A percentile compares a stretch with the other conserved stretches of the same genome.
Conservation (phyloP, 352 stramenopile species). For the Phytophthora litchii region DNA sequence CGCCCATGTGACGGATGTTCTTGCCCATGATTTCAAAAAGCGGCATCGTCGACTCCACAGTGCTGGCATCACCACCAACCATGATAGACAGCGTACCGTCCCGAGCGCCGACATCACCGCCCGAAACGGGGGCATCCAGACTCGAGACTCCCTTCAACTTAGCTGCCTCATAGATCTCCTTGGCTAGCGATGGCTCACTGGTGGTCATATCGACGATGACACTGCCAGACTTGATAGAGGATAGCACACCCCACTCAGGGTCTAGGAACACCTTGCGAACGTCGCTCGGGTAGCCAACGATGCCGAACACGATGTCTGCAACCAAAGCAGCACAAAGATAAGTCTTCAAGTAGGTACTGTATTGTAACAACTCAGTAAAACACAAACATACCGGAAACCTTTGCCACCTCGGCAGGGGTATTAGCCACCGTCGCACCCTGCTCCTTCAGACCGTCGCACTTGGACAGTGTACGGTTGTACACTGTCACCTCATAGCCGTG, state of each 20-base stretch:
- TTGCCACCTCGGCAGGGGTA: conserved; percentile 81
- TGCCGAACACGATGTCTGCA: conserved; percentile 90
- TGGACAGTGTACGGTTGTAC: conserved; percentile 86
- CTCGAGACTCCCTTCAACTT: conserved; percentile 75
- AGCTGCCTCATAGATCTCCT: conserved; percentile 84
- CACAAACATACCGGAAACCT: conserved; percentile 55
- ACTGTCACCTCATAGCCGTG: conserved; percentile 88
- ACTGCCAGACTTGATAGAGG: conserved; percentile 70
- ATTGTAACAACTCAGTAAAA: not conserved
- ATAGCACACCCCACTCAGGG: conserved; percentile 64
- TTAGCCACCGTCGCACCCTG: conserved; percentile 75
- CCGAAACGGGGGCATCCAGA: conserved; percentile 83
- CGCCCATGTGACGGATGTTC: conserved; percentile 91
- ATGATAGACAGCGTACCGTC: conserved; percentile 91
- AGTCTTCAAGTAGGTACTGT: not conserved
- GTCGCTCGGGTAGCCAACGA: conserved; percentile 89
- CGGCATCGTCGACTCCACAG: conserved; percentile 74
- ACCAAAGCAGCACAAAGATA: not conserved
- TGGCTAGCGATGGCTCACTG: conserved; percentile 85
- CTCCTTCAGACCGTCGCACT: conserved; percentile 77
- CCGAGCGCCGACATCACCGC: conserved; percentile 86
- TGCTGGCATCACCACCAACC: conserved; percentile 84
- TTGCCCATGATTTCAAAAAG: conserved; percentile 91
- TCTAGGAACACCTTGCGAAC: conserved; percentile 84
- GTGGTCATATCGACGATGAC: conserved; percentile 93